A percentile compares a stretch with the other conserved stretches of the same genome.
phyloP scores from a whole-genome alignment of 345 rosid genomes.

The Euphorbia lathyris region DNA sequence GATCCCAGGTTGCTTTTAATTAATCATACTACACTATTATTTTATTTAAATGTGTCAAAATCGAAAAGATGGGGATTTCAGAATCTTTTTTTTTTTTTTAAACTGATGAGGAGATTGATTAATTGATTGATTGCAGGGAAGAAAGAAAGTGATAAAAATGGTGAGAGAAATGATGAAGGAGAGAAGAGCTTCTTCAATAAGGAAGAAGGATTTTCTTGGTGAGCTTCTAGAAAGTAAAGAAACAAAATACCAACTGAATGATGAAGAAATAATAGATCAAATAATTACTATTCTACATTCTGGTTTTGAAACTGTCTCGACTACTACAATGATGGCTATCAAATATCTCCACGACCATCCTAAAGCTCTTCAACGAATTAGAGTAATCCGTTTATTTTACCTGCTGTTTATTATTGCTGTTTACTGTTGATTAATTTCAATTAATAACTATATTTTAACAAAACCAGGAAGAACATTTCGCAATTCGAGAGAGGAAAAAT shows the following conservation, averaged over 20 bases:
- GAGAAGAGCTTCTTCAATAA: conserved; percentile 46
- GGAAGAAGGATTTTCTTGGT: conserved; percentile 63
- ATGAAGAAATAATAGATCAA: conserved; percentile 78
- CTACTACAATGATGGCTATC: conserved; percentile 88
- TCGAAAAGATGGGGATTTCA: too few relatives aligned
- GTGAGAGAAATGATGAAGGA: conserved; percentile 46
- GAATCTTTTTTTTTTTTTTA: too few relatives aligned
- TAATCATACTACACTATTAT: too few relatives aligned
- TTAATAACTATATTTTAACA: not conserved
- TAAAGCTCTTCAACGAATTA: conserved; percentile 59
- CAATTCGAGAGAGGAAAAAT: conserved; percentile 36
- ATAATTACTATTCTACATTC: conserved; percentile 73
- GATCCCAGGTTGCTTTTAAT: conserved; percentile 36
- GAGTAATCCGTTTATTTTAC: conserved; percentile 54
- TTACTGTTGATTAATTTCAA: too few relatives aligned
- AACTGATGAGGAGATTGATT: too few relatives aligned
- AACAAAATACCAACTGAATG: conserved; percentile 26
- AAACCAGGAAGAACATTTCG: conserved; percentile 52
- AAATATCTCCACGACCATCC: conserved; percentile 87
- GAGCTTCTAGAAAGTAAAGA: conserved; percentile 49
- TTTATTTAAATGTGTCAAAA: too few relatives aligned
- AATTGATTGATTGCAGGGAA: conserved; percentile 16
- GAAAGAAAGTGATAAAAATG: conserved; percentile 51
- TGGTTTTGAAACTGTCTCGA: conserved; percentile 83
- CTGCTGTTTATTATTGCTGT: too few relatives aligned